Base-by-base conservation (phyloP, 192 early-diverging fungal genomes). In the Coemansia sp. region DNA sequence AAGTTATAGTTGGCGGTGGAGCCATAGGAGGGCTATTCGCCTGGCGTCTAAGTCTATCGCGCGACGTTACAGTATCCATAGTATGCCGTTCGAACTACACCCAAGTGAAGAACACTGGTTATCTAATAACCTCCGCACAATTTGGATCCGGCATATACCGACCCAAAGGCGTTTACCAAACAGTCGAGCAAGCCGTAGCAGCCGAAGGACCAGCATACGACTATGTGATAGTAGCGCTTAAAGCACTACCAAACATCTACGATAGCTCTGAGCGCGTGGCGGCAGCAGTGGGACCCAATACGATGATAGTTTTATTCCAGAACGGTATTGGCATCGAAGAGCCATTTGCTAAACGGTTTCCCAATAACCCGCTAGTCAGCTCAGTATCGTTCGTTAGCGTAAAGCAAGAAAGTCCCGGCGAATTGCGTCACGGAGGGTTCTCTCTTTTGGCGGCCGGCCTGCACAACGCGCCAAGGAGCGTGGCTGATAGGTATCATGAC, bases 251-350 rank as follows among this genome's bases (percentile, higher is more conserved):
- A 13, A 84, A 84, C 67, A 57, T 78, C 32, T 84, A 78, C 65
- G 76, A 78, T 46, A 70, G 76, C 60, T 40, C 81, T 9, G 69
- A 75, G 35, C 63, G 68, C 14, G 66, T 78, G 17, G 38, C 65
- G 8, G n/a, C 39, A 3, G 76, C 65, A 0, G 68, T 84, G 3
- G 53, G 58, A 6, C 28, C 55, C 6, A 16, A 32, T 44, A 84
- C 81, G 2, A 78, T 75, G 69, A 55, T 84, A 5, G 32, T 78
- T 4, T 33, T 84, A 46, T 88, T 92, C 46, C 91, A 92, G 74
- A 92, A 92, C 68, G 91, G 91, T 5, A 82, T 92, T 11, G 89
- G 86, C 0, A 80, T 90, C 47, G 91, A 92, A 57, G 83, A 87
- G 6, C 84, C 86, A 26, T 83, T 88, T 59, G 73, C 66, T 19